phyloP scores from a whole-genome alignment of 805 yeast species.

The Nakazawaea laoshanensis region DNA sequence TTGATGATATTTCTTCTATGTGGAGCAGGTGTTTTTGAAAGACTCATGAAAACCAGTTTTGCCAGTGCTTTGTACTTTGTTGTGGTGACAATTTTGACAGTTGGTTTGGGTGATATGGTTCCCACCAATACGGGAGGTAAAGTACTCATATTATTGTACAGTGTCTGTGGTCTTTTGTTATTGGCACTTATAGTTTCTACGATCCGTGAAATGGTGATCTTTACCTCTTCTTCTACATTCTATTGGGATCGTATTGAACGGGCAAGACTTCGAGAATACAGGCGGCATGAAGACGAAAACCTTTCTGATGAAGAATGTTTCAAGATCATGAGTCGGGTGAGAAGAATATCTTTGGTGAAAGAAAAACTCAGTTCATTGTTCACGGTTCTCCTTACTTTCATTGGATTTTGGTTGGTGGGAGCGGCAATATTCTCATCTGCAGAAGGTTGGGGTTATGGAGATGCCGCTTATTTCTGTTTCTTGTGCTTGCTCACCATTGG shows the following conservation, averaged over 20 bases:
- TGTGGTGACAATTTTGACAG: constrained; percentile 64
- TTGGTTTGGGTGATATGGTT: constrained; percentile 72
- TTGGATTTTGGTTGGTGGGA: constrained; percentile 65
- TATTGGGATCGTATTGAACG: constrained; percentile 59
- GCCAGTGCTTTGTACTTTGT: constrained; percentile 70
- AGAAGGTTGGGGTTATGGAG: constrained; percentile 69
- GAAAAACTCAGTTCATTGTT: constrained; percentile 32
- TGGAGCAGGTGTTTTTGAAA: constrained; percentile 56
- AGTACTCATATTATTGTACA: constrained; percentile 52
- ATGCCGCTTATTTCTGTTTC: constrained; percentile 68
- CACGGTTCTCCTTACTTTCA: constrained; percentile 33
- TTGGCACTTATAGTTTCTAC: constrained; percentile 69
- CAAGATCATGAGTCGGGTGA: constrained; percentile 43
- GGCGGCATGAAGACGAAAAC: constrained; percentile 14
- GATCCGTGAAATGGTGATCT: constrained; percentile 55
- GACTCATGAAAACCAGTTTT: constrained; percentile 36
- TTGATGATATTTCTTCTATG: constrained; percentile 62
- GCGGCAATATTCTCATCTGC: constrained; percentile 50
- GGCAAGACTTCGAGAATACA: constrained; percentile 28
- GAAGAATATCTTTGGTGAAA: constrained; percentile 27
- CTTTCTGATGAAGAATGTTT: constrained; percentile 42
- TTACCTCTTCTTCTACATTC: constrained; percentile 54
- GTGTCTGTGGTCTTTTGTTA: constrained; percentile 61
- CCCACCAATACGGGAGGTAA: constrained; percentile 47
- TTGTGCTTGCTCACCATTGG: constrained; percentile 76